phyloP scores from a whole-genome alignment of 768 basidiomycete genomes.

The Lentinula sp. region DNA sequence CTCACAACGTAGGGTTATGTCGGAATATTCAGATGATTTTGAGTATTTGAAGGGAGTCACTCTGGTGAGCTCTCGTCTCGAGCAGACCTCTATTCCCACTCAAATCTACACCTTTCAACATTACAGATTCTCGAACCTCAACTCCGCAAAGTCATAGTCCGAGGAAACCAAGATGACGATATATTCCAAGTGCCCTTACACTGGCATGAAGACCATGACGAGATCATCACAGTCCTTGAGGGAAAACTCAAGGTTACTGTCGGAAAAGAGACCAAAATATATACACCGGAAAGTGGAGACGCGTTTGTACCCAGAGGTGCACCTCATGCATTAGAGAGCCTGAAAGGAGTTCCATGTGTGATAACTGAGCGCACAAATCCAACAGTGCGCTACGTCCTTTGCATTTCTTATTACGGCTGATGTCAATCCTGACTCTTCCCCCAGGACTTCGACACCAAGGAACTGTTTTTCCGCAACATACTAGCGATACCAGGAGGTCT shows the following conservation, averaged over 20 bases:
- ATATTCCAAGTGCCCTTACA: slow-evolving; percentile 23
- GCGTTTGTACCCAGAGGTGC: slow-evolving; percentile 21
- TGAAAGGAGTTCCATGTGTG: slow-evolving; percentile 20
- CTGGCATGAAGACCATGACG: slow-evolving; percentile 29
- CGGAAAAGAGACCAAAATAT: slow-evolving; percentile 15
- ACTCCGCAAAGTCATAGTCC: neutral
- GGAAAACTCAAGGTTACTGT: slow-evolving; percentile 23
- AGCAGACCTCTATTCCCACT: no score
- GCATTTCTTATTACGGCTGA: neutral
- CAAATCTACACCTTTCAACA: no score
- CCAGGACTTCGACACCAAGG: neutral
- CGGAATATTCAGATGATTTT: neutral
- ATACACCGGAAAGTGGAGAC: slow-evolving; percentile 23
- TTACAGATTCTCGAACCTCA: neutral
- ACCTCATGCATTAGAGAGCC: slow-evolving; percentile 19
- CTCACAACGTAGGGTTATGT: no score
- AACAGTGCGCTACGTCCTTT: neutral
- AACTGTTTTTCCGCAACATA: no score
- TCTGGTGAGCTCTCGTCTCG: neutral
- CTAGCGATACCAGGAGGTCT: no score
- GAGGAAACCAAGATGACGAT: slow-evolving; percentile 15
- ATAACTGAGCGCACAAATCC: slow-evolving; percentile 1
- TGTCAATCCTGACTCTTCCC: neutral
- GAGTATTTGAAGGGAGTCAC: neutral
- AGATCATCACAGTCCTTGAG: slow-evolving; percentile 22